phyloP scores from a whole-genome alignment of 2,329 filamentous ascomycete species.

The Phaeosphaeriaceae sp. region DNA sequence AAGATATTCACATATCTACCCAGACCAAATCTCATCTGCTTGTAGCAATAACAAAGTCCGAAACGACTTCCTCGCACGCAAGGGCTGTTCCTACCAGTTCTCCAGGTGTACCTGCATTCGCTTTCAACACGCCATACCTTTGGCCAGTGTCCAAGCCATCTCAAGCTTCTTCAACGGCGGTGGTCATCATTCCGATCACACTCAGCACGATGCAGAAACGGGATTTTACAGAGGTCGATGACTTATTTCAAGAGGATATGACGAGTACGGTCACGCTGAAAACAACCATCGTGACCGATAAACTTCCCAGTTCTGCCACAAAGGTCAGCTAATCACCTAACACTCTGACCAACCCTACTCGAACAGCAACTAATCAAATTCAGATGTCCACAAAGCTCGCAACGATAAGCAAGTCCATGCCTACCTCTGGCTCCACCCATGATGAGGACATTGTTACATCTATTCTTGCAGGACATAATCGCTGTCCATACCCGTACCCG shows the following conservation, averaged over 20 bases:
- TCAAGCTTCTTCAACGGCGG: no score
- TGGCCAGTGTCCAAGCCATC: no score
- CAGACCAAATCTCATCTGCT: no score
- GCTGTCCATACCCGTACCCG: constrained; percentile 42
- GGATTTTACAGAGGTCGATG: neutral
- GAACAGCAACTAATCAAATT: neutral
- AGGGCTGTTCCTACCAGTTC: no score
- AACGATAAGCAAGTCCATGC: neutral
- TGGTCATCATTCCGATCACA: constrained; percentile 1
- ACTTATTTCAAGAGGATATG: neutral
- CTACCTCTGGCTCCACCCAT: neutral
- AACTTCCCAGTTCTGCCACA: neutral
- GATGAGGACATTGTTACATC: constrained; percentile 7
- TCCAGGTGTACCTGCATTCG: no score
- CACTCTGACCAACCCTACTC: neutral
- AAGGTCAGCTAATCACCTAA: neutral
- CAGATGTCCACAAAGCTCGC: neutral
- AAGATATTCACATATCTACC: no score
- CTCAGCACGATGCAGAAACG: neutral
- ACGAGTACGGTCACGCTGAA: neutral
- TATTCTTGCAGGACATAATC: constrained; percentile 15
- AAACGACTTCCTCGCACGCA: no score
- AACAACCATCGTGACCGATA: neutral
- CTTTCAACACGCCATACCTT: no score
- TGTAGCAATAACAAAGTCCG: no score